Percentiles rank a stretch among this genome's conserved stretches.
Conservation (phyloP, 1,284 basidiomycete genomes). For the Grifola frondosa region DNA sequence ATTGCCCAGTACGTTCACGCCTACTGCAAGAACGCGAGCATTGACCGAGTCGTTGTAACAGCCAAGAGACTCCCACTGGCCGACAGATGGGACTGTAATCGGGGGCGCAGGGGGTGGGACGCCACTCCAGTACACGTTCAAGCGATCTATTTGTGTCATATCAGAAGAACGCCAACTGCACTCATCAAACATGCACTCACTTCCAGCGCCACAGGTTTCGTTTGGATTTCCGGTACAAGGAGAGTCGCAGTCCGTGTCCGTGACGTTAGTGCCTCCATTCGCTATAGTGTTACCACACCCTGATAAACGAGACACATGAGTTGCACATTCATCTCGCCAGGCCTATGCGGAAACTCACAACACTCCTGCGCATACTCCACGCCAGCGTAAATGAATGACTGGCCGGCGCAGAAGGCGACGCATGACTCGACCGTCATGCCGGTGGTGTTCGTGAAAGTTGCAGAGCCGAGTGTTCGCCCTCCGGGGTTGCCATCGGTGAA, state of each 20-base stretch:
- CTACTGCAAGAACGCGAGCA: constrained; percentile 49
- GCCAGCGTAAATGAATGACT: constrained; percentile 59
- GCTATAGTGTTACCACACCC: constrained; percentile 62
- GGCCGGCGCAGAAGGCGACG: constrained; percentile 55
- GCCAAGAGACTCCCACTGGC: constrained; percentile 62
- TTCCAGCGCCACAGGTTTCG: constrained; percentile 59
- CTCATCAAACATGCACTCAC: constrained; percentile 16
- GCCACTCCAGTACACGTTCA: constrained; percentile 67
- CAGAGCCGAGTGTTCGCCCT: constrained; percentile 51
- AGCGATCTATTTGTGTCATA: constrained; percentile 32
- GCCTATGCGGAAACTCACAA: constrained; percentile 43
- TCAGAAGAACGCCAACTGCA: constrained; percentile 8
- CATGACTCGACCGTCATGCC: constrained; percentile 69
- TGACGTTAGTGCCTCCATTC: constrained; percentile 45
- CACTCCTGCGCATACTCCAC: constrained; percentile 59
- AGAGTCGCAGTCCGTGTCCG: constrained; percentile 57
- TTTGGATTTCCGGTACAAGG: constrained; percentile 57
- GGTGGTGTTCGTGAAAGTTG: constrained; percentile 42
- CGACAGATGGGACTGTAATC: constrained; percentile 47
- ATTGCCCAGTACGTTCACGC: constrained; percentile 39
- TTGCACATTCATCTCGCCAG: neutral
- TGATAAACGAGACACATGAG: constrained; percentile 25
- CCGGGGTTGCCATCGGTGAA: constrained; percentile 58
- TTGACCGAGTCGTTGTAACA: constrained; percentile 59
- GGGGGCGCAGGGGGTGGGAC: constrained; percentile 52